Percentiles rank a stretch among this genome's conserved stretches.
These are phyloP conservation scores for Malus hybrid DNA, from an alignment of 331 rosid genomes.

Conservation along the genomic window DNA sequence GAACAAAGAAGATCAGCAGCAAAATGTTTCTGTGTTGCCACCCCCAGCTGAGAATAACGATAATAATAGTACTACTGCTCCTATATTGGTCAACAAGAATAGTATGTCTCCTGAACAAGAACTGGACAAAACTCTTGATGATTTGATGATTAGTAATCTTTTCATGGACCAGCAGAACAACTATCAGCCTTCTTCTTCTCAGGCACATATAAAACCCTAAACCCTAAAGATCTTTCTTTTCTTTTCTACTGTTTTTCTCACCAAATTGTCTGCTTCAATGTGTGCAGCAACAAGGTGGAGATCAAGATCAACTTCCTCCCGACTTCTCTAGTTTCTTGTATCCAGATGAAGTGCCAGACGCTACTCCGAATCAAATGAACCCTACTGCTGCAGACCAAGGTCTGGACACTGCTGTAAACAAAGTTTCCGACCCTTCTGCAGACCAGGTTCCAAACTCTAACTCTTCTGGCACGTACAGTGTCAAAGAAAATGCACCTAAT, in stretches of 20 bases:
- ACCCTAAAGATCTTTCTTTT: background rate
- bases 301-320: background rate
- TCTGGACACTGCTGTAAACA: background rate
- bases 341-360: background rate
- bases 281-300: slow-evolving; percentile 7
- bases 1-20: background rate
- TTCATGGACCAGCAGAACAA: slow-evolving; percentile 8
- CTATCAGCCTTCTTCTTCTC: background rate
- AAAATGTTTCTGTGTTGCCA: background rate
- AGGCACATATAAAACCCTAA: background rate
- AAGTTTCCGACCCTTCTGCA: slow-evolving; percentile 8
- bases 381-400: background rate
- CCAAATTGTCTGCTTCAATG: background rate
- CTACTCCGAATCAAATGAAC: background rate
- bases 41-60: background rate
- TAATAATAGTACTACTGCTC: background rate
- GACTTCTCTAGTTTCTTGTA: background rate
- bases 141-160: slow-evolving; percentile 3
- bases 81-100: background rate
- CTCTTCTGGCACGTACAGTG: background rate
- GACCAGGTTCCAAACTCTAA: slow-evolving; percentile 6
- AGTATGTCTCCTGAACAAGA: background rate
- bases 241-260: background rate
- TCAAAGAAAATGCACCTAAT: background rate
- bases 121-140: background rate